Conservation (phyloP, 2,329 filamentous ascomycete genomes). For the Chaetomiaceae sp. region DNA sequence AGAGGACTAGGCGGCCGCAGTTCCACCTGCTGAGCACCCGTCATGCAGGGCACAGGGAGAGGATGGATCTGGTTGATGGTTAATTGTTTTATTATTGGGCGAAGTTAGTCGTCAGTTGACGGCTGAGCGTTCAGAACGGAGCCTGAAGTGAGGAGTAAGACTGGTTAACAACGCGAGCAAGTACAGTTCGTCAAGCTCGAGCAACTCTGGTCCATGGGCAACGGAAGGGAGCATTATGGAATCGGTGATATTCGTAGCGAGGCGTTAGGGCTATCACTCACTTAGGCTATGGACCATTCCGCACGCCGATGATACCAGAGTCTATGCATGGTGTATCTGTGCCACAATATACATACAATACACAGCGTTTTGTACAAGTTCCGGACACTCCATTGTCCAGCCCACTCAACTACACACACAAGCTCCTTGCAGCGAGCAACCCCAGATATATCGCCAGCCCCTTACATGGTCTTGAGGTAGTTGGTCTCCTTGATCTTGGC, state of each 20-base stretch:
- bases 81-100: no score
- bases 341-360: constrained; percentile 17
- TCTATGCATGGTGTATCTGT: constrained; percentile 6
- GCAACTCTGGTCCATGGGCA: no score
- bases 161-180: no score
- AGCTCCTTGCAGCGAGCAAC: constrained; percentile 6
- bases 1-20: constrained; percentile 23
- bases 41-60: background rate
- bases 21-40: background rate
- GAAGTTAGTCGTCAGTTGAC: no score
- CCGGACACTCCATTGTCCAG: background rate
- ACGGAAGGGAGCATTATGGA: no score
- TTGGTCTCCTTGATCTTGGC: constrained; percentile 77
- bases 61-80: no score
- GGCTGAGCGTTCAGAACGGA: no score
- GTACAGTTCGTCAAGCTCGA: no score
- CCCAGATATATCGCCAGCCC: background rate
- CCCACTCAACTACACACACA: constrained; percentile 13
- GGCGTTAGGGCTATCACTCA: no score
- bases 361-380: constrained; percentile 13
- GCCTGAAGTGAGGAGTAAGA: no score
- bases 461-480: constrained; percentile 74
- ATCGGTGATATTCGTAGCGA: no score
- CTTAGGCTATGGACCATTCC: no score
- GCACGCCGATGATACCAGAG: background rate